Base-by-base conservation (phyloP, 768 basidiomycete species). In the Boletus pseudopeckii region DNA sequence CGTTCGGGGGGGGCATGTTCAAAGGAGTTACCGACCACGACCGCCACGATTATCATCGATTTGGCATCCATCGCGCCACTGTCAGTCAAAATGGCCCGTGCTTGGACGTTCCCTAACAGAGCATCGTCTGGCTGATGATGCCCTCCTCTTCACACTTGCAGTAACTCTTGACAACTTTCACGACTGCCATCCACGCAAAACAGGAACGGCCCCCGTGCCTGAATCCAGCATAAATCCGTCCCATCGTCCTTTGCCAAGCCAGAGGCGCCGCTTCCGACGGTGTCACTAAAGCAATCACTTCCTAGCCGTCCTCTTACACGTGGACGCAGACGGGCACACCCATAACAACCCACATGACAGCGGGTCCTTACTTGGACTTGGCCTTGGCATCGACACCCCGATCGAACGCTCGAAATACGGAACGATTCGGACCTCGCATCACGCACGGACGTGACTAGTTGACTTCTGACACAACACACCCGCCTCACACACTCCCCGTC, bases 311-410 rank as follows among this genome's bases (percentile, higher is more conserved):
- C 43, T 17, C n/a, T 38, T 40, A 9, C 53, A 61, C 28, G 42
- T 45, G 57, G 51, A 18, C 30, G 22, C 46, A 45, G 34, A 41
- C 53, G 50, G 50, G 4, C 4, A 24, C 22, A 33, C 46, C 34
- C 57, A 48, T 59, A 53, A 45, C 56, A 38, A 59, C 49, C 17
- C 40, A 46, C 50, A 38, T 51, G 60, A 54, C 60, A 62, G 45
- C 45, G 55, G 37, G 28, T 52, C 30, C 44, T 33, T 24, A 44
- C 26, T 28, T 28, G 28, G 28, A 44, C 26, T 28, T 28, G 28
- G 28, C 33, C 18, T 48, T 62, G 51, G 37, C 37, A 18, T 38
- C 26, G 47, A 60, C 43, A 41, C 46, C 4, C 50, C 30, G 30
- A 24, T 42, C 57, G 28, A 44, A 22, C 37, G 18, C 42, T 38